Base-by-base conservation (phyloP, 768 basidiomycete species). In the Rhizopogon roseolus region DNA sequence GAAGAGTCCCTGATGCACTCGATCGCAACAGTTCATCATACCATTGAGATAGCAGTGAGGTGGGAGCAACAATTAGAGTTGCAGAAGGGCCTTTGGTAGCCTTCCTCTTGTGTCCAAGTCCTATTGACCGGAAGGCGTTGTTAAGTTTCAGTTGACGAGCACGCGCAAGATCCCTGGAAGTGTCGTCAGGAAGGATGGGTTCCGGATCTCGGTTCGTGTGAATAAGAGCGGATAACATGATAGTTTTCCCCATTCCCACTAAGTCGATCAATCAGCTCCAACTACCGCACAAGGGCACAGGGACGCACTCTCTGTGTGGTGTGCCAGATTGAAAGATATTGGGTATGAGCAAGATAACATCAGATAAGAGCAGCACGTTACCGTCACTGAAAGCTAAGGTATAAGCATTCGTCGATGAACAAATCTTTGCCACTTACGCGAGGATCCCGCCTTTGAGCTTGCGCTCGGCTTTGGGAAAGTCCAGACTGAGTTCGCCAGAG, bases 241-340 rank as follows among this genome's bases (percentile, higher is more conserved):
- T 93, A 1, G 92, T 93, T 72, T 95, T 95, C 6, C 93, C 93
- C 83, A 95, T 88, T n/a, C 92, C 92, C 92, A 94, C 90, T 92
- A 50, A 41, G 10, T 57, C 50, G 55, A 13, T 52, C 25, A 29
- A 48, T 54, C 43, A 60, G 13, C 28, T 57, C 11, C 49, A 41
- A 38, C 36, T 9, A 53, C 22, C 16, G 19, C 8, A 56, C 38
- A 48, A 46, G 40, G 58, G 49, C 41, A 19, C 17, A 52, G 19
- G 36, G 3, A 63, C 80, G 61, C 65, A 83, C 81, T 83, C 68
- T 84, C 82, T 83, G 53, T 34, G 49, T 36, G 16, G 52, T 49
- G 48, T 17, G 29, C 16, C 48, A 40, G n/a, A n/a, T 36, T 53
- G 14, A 38, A 25, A 25, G 19, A 43, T 27, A 29, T 64, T 49